Percentiles rank a stretch among this genome's conserved stretches.
Evolutionary conservation across 176 grass and related monocot genomes (phyloP).

Genomic region (Ensete glaucum): DNA sequence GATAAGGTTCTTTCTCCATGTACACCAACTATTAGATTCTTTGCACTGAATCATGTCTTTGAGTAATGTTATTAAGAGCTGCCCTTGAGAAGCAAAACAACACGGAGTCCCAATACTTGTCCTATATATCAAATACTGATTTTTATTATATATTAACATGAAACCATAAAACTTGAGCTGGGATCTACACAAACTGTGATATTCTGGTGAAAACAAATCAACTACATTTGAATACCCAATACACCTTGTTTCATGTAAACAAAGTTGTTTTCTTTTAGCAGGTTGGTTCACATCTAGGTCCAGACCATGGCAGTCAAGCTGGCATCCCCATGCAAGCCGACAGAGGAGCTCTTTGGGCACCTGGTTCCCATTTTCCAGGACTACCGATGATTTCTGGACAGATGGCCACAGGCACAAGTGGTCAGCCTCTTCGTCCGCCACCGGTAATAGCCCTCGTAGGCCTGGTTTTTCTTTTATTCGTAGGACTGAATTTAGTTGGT

Average conservation of each 20-base stretch:
- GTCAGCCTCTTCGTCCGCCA: slow-evolving; percentile 37
- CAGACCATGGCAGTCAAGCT: slow-evolving; percentile 53
- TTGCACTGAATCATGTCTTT: no score
- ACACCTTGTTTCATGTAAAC: neutral
- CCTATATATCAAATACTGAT: no score
- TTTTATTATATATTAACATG: neutral
- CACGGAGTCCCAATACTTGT: neutral
- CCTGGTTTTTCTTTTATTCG: neutral
- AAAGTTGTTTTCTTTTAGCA: slow-evolving; percentile 19
- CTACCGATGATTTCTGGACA: slow-evolving; percentile 52
- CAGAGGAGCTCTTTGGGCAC: slow-evolving; percentile 58
- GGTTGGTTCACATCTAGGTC: slow-evolving; percentile 30
- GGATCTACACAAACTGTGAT: neutral
- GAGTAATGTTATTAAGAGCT: no score
- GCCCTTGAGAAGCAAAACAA: neutral
- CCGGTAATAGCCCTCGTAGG: slow-evolving; percentile 24
- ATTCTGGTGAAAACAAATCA: neutral
- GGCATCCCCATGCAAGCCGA: slow-evolving; percentile 48
- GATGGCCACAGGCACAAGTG: slow-evolving; percentile 43
- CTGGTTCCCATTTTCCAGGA: slow-evolving; percentile 43
- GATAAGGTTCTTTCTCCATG: no score
- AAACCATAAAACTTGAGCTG: neutral
- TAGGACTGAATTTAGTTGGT: neutral
- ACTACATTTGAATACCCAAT: neutral
- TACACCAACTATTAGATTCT: no score